Base-by-base conservation (phyloP, 495 filamentous ascomycete species). In the Terfezia claveryi region DNA sequence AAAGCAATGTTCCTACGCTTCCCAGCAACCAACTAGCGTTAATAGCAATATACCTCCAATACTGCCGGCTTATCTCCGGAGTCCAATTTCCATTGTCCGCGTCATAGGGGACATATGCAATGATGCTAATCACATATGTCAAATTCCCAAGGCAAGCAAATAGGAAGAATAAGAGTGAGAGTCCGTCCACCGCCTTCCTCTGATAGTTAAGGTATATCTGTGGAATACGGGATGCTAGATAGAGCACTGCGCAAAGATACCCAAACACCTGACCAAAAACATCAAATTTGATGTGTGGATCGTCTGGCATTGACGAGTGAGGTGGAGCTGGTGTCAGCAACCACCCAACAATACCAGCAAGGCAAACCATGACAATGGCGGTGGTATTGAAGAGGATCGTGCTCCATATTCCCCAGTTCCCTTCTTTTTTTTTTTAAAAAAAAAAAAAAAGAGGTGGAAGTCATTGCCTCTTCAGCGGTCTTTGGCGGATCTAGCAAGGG, bases 81-180 rank as follows among this genome's bases (percentile, higher is more conserved):
- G 41, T 46, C 41, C 41, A 46, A 4, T 20, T 61, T 9, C 59
- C 57, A 0, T 72, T 72, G 5, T 54, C 66, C 7, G 52, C 57
- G 60, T 77, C 80, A 37, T 70, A 66, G 5, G 89, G 82, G 17
- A 84, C 82, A 62, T 83, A 94, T 8, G 85, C 87, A 50, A 96
- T 69, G 44, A 98, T 96, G n/a, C 78, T 83, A 16, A 94, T 64
- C 6, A 95, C 87, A 62, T 92, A 98, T 0, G 89, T 94, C 54
- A 89, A 60, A 62, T 98, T 98, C 3, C 91, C 91, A 20, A 95
- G 75, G 65, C 87, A 94, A 8, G 89, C 91, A 64, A 98, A 98
- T 16, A 96, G 70, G 70, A 98, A 98, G 71, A 98, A 98, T 0
- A 98, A 72, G 61, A 94, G 73, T 17, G 82, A 87, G 6, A 98